These are phyloP conservation scores for Berberis thunbergii DNA, from an alignment of 164 flowering plant species.

Conservation along the genomic window DNA sequence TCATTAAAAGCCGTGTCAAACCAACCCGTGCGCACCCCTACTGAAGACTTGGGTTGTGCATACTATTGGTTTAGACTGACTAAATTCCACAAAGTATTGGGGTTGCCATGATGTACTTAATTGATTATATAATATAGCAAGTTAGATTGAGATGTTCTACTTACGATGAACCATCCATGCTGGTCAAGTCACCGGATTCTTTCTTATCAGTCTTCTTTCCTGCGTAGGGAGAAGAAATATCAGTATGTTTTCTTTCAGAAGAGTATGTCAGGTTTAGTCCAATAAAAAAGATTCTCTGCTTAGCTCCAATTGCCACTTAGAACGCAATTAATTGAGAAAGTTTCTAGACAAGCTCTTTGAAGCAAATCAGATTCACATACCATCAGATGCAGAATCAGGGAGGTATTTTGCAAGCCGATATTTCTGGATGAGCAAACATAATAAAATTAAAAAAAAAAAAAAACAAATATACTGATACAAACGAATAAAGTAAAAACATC, in stretches of 20 bases:
- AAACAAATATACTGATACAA: not conserved
- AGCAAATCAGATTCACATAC: slow-evolving; percentile 26
- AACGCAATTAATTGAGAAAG: too few species aligned
- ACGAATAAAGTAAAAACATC: too few species aligned
- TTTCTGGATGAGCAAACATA: slow-evolving; percentile 48
- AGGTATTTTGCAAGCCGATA: slow-evolving; percentile 92
- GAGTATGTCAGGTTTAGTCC: too few species aligned
- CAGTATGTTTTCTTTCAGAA: not conserved
- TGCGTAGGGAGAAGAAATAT: slow-evolving; percentile 8
- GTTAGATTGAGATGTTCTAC: slow-evolving; percentile 19
- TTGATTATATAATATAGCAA: not conserved
- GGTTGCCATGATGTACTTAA: not conserved
- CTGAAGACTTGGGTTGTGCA: too few species aligned
- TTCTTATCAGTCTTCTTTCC: slow-evolving; percentile 72
- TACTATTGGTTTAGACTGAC: too few species aligned
- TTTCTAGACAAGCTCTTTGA: not conserved
- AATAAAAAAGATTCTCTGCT: too few species aligned
- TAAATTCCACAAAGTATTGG: too few species aligned
- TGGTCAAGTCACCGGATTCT: slow-evolving; percentile 60
- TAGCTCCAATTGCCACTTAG: too few species aligned
- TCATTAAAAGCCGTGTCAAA: too few species aligned
- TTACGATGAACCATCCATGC: slow-evolving; percentile 78
- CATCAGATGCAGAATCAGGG: slow-evolving; percentile 83
- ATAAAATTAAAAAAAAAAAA: not conserved
- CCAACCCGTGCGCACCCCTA: too few species aligned